phyloP scores from a whole-genome alignment of 306 rosid genomes.

The Acacia melanoxylon region DNA sequence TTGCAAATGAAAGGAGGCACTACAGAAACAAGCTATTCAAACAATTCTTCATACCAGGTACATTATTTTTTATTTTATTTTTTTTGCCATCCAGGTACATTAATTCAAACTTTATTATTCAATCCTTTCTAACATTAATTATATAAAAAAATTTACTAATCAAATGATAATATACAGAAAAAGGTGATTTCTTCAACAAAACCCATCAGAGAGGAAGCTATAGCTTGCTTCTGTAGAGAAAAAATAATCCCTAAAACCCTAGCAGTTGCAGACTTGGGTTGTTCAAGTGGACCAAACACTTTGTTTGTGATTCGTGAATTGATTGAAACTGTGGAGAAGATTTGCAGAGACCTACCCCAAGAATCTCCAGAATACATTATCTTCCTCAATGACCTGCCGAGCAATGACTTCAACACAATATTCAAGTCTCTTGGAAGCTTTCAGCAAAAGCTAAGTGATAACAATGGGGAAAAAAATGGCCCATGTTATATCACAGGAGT shows the following conservation, averaged over 20 bases:
- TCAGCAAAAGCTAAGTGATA: background rate
- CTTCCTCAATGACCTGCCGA: conserved; percentile 39
- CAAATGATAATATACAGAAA: background rate
- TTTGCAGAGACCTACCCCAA: conserved; percentile 1
- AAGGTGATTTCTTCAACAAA: background rate
- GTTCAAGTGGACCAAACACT: conserved; percentile 50
- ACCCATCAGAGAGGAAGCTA: background rate
- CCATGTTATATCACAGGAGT: background rate
- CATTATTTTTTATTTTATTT: too few relatives aligned
- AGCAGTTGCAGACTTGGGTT: conserved; percentile 14
- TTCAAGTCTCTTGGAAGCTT: conserved; percentile 41
- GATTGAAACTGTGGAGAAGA: conserved; percentile 28
- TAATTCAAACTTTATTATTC: background rate
- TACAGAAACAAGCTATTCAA: background rate
- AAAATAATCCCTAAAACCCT: background rate
- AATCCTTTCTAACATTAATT: background rate
- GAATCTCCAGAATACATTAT: conserved; percentile 37
- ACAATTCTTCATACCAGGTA: background rate
- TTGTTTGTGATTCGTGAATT: conserved; percentile 28
- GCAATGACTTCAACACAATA: conserved; percentile 42
- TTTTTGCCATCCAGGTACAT: too few relatives aligned
- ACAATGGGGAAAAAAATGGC: background rate
- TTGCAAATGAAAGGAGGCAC: background rate
- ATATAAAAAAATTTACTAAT: background rate
- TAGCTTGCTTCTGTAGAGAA: background rate